Conservation (phyloP, 805 yeast species). For the Lipomyces orientalis region DNA sequence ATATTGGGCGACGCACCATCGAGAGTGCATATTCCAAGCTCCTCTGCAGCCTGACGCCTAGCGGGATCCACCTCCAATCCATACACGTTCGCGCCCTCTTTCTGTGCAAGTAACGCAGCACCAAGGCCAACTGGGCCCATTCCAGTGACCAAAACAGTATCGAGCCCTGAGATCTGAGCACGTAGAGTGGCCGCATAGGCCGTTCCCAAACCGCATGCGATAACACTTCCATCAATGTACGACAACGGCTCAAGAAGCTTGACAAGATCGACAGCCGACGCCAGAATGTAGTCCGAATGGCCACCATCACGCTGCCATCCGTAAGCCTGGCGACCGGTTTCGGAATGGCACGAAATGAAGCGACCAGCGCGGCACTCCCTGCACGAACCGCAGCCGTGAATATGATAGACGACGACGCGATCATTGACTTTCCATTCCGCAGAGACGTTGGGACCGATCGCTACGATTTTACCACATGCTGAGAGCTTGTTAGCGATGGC, state of each 20-base stretch:
- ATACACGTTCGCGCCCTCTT: neutral
- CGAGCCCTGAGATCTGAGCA: neutral
- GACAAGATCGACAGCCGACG: neutral
- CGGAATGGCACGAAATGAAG: slow-evolving; percentile 1
- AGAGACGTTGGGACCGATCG: slow-evolving; percentile 1
- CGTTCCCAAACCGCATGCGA: slow-evolving; percentile 1
- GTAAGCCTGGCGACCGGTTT: neutral
- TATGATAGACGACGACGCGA: neutral
- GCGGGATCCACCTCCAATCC: neutral
- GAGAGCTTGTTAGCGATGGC: neutral
- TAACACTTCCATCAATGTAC: slow-evolving; percentile 4
- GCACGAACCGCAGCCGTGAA: slow-evolving; percentile 2
- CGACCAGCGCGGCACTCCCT: neutral
- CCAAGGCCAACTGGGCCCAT: slow-evolving; percentile 3
- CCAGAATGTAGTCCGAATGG: neutral
- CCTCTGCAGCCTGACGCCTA: neutral
- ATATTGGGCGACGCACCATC: neutral
- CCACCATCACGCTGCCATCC: slow-evolving; percentile 6
- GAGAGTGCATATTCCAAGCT: neutral
- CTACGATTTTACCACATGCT: neutral
- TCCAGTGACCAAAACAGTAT: neutral
- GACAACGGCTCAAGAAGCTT: neutral
- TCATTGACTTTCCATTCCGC: neutral
- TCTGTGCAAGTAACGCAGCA: neutral
- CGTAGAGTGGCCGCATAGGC: slow-evolving; percentile 6